Conservation (phyloP, 768 basidiomycete species). For the Wakefieldia striispora region DNA sequence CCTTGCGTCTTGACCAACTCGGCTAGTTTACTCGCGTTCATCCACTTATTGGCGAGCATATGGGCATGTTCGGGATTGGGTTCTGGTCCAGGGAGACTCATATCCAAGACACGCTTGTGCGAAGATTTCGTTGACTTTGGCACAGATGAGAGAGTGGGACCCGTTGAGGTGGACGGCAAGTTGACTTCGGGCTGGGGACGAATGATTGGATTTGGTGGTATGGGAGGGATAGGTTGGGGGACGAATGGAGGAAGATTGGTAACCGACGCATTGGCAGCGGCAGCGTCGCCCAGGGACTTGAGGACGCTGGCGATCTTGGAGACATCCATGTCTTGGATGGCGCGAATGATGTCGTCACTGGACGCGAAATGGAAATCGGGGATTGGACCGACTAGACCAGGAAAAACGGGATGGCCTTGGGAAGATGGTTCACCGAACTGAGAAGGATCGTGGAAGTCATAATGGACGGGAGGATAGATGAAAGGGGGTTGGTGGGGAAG, state of each 20-base stretch:
- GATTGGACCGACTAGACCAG: constrained; percentile 19
- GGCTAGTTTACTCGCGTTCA: constrained; percentile 63
- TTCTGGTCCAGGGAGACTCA: constrained; percentile 41
- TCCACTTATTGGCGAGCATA: constrained; percentile 77
- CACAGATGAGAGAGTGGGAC: constrained; percentile 40
- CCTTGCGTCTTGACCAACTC: constrained; percentile 71
- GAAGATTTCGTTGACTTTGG: constrained; percentile 34
- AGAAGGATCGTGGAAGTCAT: constrained; percentile 27
- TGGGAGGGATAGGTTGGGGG: constrained; percentile 17
- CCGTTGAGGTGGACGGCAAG: constrained; percentile 40
- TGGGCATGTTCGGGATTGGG: constrained; percentile 58
- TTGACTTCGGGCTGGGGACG: constrained; percentile 41
- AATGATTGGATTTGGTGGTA: constrained; percentile 25
- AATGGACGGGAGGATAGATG: constrained; percentile 31
- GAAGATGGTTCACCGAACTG: constrained; percentile 26
- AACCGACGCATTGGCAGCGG: constrained; percentile 39
- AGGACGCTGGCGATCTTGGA: constrained; percentile 68
- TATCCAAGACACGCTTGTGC: constrained; percentile 41
- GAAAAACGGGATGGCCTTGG: constrained; percentile 29
- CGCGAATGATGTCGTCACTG: constrained; percentile 72
- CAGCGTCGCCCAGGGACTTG: constrained; percentile 60
- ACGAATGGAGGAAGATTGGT: constrained; percentile 19
- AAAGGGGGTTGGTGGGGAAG: constrained; percentile 25
- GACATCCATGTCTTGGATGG: constrained; percentile 66
- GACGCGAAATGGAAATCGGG: constrained; percentile 47